phyloP scores from a whole-genome alignment of 345 rosid species.

The Sonneratia caseolaris region DNA sequence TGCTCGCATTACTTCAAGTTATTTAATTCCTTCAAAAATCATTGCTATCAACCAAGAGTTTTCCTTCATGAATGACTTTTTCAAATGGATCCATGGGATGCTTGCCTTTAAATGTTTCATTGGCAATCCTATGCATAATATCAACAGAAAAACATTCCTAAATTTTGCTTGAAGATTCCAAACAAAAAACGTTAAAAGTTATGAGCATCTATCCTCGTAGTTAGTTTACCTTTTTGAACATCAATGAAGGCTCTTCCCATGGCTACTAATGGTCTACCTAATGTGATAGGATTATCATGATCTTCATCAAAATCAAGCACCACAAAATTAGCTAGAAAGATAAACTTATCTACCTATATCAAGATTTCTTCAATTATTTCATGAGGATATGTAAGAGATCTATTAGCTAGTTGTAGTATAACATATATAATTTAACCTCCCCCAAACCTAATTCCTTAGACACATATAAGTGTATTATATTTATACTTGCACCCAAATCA shows the following conservation, averaged over 20 bases:
- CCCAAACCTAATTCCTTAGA: neutral
- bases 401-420: neutral
- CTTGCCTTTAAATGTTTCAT: no score
- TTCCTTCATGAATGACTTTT: no score
- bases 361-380: neutral
- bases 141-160: no score
- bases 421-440: neutral
- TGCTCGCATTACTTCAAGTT: no score
- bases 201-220: no score
- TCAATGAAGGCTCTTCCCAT: neutral
- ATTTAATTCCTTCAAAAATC: no score
- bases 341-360: neutral
- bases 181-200: no score
- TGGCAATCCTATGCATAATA: no score
- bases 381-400: neutral
- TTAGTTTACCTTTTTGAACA: neutral
- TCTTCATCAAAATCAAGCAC: neutral
- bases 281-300: neutral
- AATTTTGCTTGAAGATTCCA: no score
- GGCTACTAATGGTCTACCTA: constrained; percentile 1
- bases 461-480: neutral
- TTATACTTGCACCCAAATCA: constrained; percentile 1
- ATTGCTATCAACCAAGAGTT: no score
- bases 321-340: neutral
- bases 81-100: no score